phyloP scores from a whole-genome alignment of 306 rosid species.

The Medicago ruthenica region DNA sequence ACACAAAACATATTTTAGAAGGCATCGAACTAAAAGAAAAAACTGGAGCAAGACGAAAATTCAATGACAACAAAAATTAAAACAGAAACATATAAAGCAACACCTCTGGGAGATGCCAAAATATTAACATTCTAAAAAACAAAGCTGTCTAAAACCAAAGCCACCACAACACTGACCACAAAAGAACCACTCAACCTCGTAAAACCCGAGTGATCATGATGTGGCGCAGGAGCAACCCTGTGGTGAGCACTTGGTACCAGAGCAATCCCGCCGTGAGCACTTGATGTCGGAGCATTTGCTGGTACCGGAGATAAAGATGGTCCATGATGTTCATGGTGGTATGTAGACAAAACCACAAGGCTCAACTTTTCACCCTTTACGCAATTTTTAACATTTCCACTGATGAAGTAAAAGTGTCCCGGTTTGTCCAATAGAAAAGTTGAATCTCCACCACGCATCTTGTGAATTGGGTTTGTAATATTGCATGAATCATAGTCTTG shows the following conservation, averaged over 20 bases:
- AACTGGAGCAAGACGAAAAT: no score
- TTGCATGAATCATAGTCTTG: conserved; percentile 65
- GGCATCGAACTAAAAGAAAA: no score
- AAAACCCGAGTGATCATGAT: not conserved
- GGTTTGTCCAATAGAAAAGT: conserved; percentile 52
- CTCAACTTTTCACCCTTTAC: conserved; percentile 56
- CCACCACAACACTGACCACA: not conserved
- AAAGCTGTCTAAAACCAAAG: not conserved
- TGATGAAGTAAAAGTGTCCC: conserved; percentile 70
- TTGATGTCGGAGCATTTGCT: not conserved
- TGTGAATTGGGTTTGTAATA: conserved; percentile 39
- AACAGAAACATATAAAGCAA: no score
- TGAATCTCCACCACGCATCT: conserved; percentile 57
- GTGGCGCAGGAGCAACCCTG: not conserved
- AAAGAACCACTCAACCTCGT: not conserved
- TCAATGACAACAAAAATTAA: no score
- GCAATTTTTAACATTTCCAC: conserved; percentile 51
- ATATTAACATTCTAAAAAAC: not conserved
- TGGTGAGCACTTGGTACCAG: no score
- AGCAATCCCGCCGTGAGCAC: no score
- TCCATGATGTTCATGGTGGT: not conserved
- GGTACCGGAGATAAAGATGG: not conserved
- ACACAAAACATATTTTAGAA: no score
- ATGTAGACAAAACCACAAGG: conserved; percentile 54
- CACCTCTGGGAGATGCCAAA: no score